Conservation (phyloP, 2,329 filamentous ascomycete genomes). For the Colletotrichum sp. region DNA sequence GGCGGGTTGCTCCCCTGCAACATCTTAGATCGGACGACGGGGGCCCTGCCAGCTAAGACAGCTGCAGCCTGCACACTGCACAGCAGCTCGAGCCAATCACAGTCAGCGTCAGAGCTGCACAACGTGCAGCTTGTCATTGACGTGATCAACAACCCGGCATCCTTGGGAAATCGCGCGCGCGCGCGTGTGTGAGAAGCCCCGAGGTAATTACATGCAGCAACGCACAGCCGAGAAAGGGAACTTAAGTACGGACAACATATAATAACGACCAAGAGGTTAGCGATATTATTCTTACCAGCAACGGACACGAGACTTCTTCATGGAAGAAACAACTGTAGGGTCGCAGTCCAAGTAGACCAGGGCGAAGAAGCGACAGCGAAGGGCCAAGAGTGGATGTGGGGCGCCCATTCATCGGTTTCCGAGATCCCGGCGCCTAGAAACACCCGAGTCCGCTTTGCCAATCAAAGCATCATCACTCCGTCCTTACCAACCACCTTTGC, state of each 20-base stretch:
- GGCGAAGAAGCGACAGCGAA: neutral
- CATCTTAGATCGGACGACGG: slow-evolving; percentile 2
- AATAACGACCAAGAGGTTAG: neutral
- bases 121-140: neutral
- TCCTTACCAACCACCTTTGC: neutral
- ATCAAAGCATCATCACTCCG: neutral
- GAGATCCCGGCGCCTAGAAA: neutral
- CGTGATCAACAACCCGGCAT: neutral
- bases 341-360: neutral
- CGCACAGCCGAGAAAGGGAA: neutral
- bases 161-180: neutral
- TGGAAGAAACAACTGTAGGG: neutral
- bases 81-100: neutral
- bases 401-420: neutral
- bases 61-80: neutral
- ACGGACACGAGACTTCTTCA: neutral
- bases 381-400: neutral
- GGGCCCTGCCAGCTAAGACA: neutral
- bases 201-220: neutral
- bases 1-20: neutral
- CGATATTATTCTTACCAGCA: neutral
- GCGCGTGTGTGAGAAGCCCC: neutral
- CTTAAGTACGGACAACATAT: neutral
- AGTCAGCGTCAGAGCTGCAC: neutral
- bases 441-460: neutral